Evolutionary conservation across 371 early-diverging fungal genomes (phyloP), one percentile per base, ranked within the genome.

Genomic region (Chytridiales sp.): DNA sequence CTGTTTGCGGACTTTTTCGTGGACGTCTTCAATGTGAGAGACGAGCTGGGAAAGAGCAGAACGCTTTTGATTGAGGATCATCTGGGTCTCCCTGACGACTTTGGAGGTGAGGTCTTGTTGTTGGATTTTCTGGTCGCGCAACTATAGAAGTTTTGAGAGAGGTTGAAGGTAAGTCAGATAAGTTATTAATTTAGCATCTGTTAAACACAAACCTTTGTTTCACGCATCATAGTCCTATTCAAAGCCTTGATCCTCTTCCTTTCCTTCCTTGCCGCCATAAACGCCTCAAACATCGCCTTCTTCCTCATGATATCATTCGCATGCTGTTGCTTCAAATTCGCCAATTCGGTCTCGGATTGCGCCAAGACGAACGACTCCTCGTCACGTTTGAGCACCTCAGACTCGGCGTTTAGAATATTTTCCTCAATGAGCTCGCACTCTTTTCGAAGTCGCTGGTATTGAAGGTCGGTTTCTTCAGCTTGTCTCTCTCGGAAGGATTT

Each of bases 1-100:
- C 51, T 72, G 71, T 36, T 52, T 56, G 35, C 46, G 60, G 47
- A 75, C 69, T 44, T 64, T 64, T 6, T 41, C 54, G 54, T 75
- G 75, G 29, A 49, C 27, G 24, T 49, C 50, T 49, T 49, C 50
- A 6, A 49, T 27, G 29, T 49, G 50, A 6, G 27, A 19, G 29
- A 49, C 34, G 27, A 32, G 24, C 9, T 49, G 30, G 11, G 50
- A 9, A 27, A 49, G 27, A 19, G 24, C 50, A 9, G 29, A 8
- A n/a, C 50, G 15, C 13, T 49, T 49, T 32, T 49, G 30, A 6
- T 13, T n/a, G 1, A 49, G 50, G 5, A 32, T 19, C 11, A 13
- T 13, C 27, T 49, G 30, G 30, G 32, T 49, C 47, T 46, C 13
- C 13, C 11, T 11, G 11, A 21, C 22, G 11, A 13, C 11, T 22